Base-by-base conservation (phyloP, 164 flowering plant genomes). In the Annona cherimola region DNA sequence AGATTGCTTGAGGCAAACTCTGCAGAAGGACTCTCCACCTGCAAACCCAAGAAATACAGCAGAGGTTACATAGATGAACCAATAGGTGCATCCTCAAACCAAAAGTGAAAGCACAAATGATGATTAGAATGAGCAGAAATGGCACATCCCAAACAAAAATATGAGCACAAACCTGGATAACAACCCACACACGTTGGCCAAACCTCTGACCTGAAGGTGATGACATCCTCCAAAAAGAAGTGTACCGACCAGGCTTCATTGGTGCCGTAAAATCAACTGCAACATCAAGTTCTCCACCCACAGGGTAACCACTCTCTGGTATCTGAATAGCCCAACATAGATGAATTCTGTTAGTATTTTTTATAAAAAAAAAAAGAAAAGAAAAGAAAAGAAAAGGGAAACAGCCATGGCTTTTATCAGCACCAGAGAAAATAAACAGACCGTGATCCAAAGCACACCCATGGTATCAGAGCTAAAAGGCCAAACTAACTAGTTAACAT, bases 151-250 rank as follows among this genome's bases (percentile, higher is more conserved):
- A 8, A 9, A 50, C 14, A 16, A 6, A 9, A 9, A 16, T 50
- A 11, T 50, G 14, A 50, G 57, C 14, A 50, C 57, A 65, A 39
- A 94, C 99, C 90, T 88, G 85, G 42, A 96, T 90, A 5, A 84
- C 83, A 72, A 89, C 98, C 99, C 99, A 96, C 69, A 96, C 88
- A 42, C 95, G 88, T 74, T 93, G 95, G 61, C 98, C 98, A 81
- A 92, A 92, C 71, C 79, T 83, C 6, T 79, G 79, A 42, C 97
- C 93, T 67, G 89, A 77, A 7, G 91, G 87, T 2, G 84, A 75
- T 65, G 92, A 82, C 95, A 96, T 75, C 81, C 86, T 90, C 97
- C 97, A 96, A 76, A 89, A 89, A 1, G 98, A 96, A n/a, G 84
- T 78, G 76, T 91, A 91, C 12, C 86, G 84, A 61, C 99, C 98